phyloP scores from a whole-genome alignment of 2,329 filamentous ascomycete genomes.

The Microsporum canis region DNA sequence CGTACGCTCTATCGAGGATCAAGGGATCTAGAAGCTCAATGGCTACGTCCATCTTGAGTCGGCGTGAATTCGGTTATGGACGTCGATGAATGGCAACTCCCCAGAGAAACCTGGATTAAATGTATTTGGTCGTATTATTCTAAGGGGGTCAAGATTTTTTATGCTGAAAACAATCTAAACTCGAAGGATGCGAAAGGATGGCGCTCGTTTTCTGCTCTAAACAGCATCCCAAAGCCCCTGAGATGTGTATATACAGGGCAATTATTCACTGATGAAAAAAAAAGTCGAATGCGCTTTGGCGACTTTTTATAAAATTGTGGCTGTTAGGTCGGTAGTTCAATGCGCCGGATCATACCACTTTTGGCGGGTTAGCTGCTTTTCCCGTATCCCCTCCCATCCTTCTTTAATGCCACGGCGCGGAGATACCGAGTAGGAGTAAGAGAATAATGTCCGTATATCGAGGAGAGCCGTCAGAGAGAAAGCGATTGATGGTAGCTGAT shows the following conservation, averaged over 20 bases:
- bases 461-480: background rate
- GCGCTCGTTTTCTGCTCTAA: no score
- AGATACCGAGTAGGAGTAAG: no score
- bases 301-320: background rate
- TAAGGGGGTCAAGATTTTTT: no score
- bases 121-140: background rate
- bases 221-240: no score
- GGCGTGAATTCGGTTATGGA: background rate
- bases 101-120: background rate
- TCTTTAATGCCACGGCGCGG: no score
- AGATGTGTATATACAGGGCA: no score
- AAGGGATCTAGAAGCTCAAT: constrained; percentile 65
- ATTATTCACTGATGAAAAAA: no score
- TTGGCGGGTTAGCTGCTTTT: no score
- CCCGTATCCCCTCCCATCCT: no score
- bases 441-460: background rate
- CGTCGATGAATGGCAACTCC: background rate
- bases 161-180: no score
- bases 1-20: constrained; percentile 60
- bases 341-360: background rate
- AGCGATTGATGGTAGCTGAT: background rate
- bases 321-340: background rate
- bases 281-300: no score
- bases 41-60: constrained; percentile 60
- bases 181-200: no score